Evolutionary conservation across 305 asterid genomes (phyloP).

Genomic region (Fraxinus albicans): DNA sequence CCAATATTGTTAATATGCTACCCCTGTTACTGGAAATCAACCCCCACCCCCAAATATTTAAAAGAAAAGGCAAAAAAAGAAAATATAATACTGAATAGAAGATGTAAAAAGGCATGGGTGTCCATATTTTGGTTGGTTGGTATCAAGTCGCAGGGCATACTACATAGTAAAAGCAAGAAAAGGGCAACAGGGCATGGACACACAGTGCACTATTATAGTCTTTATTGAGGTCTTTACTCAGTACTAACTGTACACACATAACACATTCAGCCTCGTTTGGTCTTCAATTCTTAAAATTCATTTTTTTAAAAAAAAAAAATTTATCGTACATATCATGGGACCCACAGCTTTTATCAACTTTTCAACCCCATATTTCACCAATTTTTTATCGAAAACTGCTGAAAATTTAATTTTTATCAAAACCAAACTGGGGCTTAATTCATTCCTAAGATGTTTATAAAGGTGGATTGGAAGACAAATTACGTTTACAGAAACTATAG

Average conservation of each 20-base stretch:
- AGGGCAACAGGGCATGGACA: conserved; percentile 17
- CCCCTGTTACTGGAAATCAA: background rate
- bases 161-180: conserved; percentile 5
- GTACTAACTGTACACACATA: background rate
- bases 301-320: too few relatives aligned
- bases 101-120: conserved; percentile 8
- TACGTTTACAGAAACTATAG: background rate
- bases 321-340: too few relatives aligned
- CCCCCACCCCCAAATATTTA: background rate
- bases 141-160: background rate
- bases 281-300: too few relatives aligned
- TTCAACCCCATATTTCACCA: too few relatives aligned
- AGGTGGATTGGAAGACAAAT: background rate
- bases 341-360: too few relatives aligned
- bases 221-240: background rate
- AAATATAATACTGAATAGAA: background rate
- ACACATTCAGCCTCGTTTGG: background rate
- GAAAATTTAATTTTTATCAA: too few relatives aligned
- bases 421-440: background rate
- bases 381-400: too few relatives aligned
- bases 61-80: too few relatives aligned
- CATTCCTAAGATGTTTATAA: background rate
- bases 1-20: too few relatives aligned
- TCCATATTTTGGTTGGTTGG: conserved; percentile 14
- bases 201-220: background rate